A percentile compares a stretch with the other conserved stretches of the same genome.
Evolutionary conservation across 2,329 filamentous ascomycete genomes (phyloP).

Genomic region (Bipolaris zeicola): DNA sequence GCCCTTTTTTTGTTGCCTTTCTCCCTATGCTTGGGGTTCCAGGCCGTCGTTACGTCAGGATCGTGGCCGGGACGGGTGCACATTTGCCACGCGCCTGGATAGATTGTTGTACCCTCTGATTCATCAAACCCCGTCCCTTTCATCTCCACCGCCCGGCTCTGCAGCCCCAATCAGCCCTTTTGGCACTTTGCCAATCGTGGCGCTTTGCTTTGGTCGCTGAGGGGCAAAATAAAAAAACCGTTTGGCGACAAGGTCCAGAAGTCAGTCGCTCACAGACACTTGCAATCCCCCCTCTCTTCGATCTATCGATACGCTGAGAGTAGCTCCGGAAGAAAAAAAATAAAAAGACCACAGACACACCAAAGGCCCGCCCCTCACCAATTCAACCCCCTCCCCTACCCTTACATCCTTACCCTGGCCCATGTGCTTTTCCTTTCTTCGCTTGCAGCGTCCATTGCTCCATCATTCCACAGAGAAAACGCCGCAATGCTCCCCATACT

Average conservation of each 20-base stretch:
- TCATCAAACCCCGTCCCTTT: conserved; percentile 29
- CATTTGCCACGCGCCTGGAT: conserved; percentile 27
- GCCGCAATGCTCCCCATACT: conserved; percentile 41
- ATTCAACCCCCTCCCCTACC: not conserved
- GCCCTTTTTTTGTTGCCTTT: not conserved
- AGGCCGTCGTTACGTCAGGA: conserved; percentile 22
- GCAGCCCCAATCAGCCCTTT: conserved; percentile 22
- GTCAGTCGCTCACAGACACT: conserved; percentile 14
- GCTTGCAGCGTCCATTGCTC: not conserved
- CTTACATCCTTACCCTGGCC: conserved; percentile 1
- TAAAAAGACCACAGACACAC: conserved; percentile 10
- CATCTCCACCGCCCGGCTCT: conserved; percentile 19
- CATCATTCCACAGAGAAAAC: conserved; percentile 21
- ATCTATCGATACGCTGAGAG: conserved; percentile 33
- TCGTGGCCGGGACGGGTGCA: conserved; percentile 26
- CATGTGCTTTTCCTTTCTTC: conserved; percentile 21
- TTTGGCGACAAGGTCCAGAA: conserved; percentile 21
- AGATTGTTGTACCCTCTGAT: conserved; percentile 31
- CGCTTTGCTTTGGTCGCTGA: conserved; percentile 36
- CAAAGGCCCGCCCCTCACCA: not conserved
- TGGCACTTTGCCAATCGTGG: conserved; percentile 32
- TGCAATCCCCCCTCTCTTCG: conserved; percentile 16
- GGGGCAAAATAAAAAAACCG: conserved; percentile 27
- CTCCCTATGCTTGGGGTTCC: conserved; percentile 19
- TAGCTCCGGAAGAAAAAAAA: conserved; percentile 27